phyloP scores from a whole-genome alignment of 192 early-diverging fungal genomes.

The Coemansia sp. region DNA sequence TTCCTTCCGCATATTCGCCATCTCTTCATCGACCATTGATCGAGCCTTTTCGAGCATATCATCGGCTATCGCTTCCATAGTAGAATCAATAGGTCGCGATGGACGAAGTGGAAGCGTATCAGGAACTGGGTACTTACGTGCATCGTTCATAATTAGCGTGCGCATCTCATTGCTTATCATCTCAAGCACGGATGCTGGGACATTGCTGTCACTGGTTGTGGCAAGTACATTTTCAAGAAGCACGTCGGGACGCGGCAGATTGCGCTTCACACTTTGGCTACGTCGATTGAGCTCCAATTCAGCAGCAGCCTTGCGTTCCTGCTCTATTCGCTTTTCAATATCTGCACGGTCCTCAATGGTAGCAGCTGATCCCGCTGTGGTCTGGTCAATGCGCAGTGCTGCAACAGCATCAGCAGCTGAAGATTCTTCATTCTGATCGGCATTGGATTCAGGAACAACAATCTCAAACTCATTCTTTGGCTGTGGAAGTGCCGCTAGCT shows the following conservation, averaged over 20 bases:
- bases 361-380: conserved; percentile 10
- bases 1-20: conserved; percentile 17
- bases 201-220: conserved; percentile 13
- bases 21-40: conserved; percentile 56
- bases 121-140: conserved; percentile 65
- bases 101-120: conserved; percentile 57
- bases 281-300: conserved; percentile 58
- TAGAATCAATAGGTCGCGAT: conserved; percentile 7
- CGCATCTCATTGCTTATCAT: conserved; percentile 74
- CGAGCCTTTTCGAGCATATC: conserved; percentile 61
- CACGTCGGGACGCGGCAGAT: conserved; percentile 69
- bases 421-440: conserved; percentile 17
- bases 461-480: conserved; percentile 95
- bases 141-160: conserved; percentile 69
- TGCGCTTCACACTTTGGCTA: conserved; percentile 72
- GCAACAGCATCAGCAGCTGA: conserved; percentile 13
- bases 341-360: conserved; percentile 69
- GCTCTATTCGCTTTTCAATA: conserved; percentile 62
- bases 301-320: conserved; percentile 54
- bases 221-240: conserved; percentile 18
- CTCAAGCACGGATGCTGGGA: conserved; percentile 47
- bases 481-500: conserved; percentile 72
- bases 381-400: conserved; percentile 8
- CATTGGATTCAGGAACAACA: conserved; percentile 67
- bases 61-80: conserved; percentile 58